phyloP scores from a whole-genome alignment of 208 protist genomes.

The Angomonas ambiguus region DNA sequence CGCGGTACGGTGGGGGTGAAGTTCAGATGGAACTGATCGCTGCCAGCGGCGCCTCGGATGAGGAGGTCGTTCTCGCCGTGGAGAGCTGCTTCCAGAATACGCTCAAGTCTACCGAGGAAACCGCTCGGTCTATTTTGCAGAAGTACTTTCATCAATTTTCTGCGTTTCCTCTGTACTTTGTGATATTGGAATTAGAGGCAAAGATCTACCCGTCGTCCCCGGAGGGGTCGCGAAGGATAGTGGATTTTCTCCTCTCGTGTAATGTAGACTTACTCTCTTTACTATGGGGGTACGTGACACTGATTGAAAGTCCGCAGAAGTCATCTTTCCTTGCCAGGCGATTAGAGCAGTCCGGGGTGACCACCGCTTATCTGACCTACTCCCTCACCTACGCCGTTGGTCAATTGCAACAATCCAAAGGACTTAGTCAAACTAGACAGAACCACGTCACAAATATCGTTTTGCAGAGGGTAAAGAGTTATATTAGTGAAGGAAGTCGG shows the following conservation, averaged over 20 bases:
- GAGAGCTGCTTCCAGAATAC: slow-evolving; percentile 46
- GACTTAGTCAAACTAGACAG: slow-evolving; percentile 16
- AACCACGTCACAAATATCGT: background rate
- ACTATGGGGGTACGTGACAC: background rate
- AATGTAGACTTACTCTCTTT: slow-evolving; percentile 41
- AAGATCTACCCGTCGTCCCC: slow-evolving; percentile 33
- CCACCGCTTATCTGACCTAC: slow-evolving; percentile 43
- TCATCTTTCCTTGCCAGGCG: slow-evolving; percentile 11
- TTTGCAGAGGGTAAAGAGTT: background rate
- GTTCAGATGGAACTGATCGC: slow-evolving; percentile 80
- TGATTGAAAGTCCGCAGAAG: background rate
- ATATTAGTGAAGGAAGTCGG: background rate
- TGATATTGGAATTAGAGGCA: slow-evolving; percentile 69
- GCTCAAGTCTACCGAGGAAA: slow-evolving; percentile 37
- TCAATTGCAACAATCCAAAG: slow-evolving; percentile 34
- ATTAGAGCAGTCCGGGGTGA: slow-evolving; percentile 14
- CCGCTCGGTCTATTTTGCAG: slow-evolving; percentile 56
- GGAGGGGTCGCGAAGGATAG: slow-evolving; percentile 36
- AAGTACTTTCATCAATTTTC: slow-evolving; percentile 40
- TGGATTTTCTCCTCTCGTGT: slow-evolving; percentile 59
- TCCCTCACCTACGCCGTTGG: slow-evolving; percentile 53
- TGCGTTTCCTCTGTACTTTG: slow-evolving; percentile 57
- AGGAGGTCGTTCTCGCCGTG: slow-evolving; percentile 58
- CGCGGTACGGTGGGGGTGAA: slow-evolving; percentile 70
- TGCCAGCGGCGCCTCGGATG: slow-evolving; percentile 48